These are phyloP conservation scores for Salix koriyanagi DNA, from an alignment of 345 rosid species.

Conservation along the genomic window DNA sequence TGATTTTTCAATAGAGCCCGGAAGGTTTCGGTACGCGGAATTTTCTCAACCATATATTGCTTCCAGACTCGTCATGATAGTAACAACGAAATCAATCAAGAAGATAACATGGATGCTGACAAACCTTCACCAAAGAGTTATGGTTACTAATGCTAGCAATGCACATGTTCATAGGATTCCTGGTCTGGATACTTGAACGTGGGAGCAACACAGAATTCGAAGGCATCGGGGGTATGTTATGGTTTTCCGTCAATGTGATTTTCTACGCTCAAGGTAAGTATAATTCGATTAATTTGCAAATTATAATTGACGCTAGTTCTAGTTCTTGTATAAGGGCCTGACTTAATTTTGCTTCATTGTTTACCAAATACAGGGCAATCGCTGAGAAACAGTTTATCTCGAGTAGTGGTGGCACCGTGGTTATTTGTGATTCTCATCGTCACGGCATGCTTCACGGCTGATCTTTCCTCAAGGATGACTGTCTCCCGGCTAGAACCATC, in stretches of 20 bases:
- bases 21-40: conserved; percentile 21
- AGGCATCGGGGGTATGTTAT: neutral
- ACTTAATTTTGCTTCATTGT: neutral
- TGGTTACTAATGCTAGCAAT: conserved; percentile 25
- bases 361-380: conserved; percentile 14
- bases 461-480: conserved; percentile 20
- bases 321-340: neutral
- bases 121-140: conserved; percentile 18
- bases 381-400: conserved; percentile 1
- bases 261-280: neutral
- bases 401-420: conserved; percentile 20
- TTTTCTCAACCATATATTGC: conserved; percentile 34
- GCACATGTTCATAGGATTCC: conserved; percentile 22
- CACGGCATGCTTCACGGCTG: conserved; percentile 7
- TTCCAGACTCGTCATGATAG: conserved; percentile 32
- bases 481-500: conserved; percentile 6
- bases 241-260: neutral
- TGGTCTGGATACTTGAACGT: conserved; percentile 11
- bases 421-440: conserved; percentile 16
- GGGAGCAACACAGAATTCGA: neutral
- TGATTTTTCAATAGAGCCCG: conserved; percentile 22
- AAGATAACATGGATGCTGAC: conserved; percentile 23
- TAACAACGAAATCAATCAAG: conserved; percentile 11
- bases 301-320: neutral
- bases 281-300: neutral